These are phyloP conservation scores for Boletellus ananas DNA, from an alignment of 768 basidiomycete genomes.

Conservation along the genomic window DNA sequence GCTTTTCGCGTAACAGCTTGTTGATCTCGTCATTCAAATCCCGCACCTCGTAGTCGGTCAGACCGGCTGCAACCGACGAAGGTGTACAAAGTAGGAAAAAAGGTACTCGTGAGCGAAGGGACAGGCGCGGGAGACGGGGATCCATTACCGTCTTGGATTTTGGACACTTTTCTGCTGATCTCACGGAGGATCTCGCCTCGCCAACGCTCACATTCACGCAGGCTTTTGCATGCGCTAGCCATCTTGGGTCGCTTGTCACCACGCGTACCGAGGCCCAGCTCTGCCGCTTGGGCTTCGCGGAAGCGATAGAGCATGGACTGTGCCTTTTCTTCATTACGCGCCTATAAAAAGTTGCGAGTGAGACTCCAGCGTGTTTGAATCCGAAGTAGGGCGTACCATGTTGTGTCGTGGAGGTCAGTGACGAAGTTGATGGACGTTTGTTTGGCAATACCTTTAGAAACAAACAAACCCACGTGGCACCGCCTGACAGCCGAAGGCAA, in stretches of 20 bases:
- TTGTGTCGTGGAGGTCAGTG: background rate
- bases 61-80: constrained; percentile 54
- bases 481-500: background rate
- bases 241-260: constrained; percentile 85
- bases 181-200: constrained; percentile 92
- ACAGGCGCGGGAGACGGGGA: background rate
- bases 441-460: constrained; percentile 28
- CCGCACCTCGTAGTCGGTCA: constrained; percentile 93
- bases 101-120: background rate
- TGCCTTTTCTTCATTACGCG: constrained; percentile 97
- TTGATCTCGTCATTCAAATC: constrained; percentile 99
- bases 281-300: constrained; percentile 93
- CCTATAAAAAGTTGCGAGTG: constrained; percentile 40
- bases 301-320: constrained; percentile 95
- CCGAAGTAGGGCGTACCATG: constrained; percentile 12
- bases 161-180: constrained; percentile 93
- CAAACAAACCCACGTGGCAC: constrained; percentile 22
- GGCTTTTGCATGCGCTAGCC: constrained; percentile 87
- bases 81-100: background rate
- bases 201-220: constrained; percentile 94
- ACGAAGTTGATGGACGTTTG: constrained; percentile 6
- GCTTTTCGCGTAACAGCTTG: constrained; percentile 89
- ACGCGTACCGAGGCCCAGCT: constrained; percentile 86
- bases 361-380: no score
- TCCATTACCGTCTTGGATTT: constrained; percentile 88